Percentiles rank a stretch among this genome's conserved stretches.
Evolutionary conservation across 768 basidiomycete species (phyloP).

Genomic region (Tulasnella calospora): DNA sequence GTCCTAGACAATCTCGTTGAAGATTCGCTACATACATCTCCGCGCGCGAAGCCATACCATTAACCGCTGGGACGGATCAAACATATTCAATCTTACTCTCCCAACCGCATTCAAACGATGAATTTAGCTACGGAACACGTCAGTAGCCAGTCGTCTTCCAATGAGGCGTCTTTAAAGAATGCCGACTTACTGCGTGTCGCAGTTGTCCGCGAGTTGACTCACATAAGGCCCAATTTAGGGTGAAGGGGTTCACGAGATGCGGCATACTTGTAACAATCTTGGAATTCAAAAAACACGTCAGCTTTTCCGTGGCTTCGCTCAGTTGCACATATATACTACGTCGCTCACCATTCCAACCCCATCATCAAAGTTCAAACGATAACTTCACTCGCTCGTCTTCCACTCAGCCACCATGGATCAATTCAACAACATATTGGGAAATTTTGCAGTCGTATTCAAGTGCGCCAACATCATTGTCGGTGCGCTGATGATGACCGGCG

Average conservation of each 20-base stretch:
- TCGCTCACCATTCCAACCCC: neutral
- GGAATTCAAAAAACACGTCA: neutral
- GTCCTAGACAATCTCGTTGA: no score
- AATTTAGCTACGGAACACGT: neutral
- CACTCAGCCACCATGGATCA: neutral
- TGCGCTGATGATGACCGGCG: constrained; percentile 1
- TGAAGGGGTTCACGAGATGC: neutral
- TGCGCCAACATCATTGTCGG: constrained; percentile 17
- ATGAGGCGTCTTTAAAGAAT: neutral
- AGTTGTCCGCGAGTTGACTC: neutral
- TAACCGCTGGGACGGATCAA: no score
- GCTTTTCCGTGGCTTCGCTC: neutral
- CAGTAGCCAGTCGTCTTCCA: neutral
- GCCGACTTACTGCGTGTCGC: neutral
- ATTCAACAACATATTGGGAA: neutral
- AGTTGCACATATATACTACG: neutral
- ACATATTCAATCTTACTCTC: no score
- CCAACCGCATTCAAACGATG: no score
- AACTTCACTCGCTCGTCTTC: neutral
- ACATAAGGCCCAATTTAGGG: neutral
- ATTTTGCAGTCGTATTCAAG: neutral
- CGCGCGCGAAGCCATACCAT: no score
- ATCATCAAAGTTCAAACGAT: neutral
- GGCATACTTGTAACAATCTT: neutral
- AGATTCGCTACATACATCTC: no score